Evolutionary conservation across 169 alveolate genomes (phyloP).

Genomic region (Plasmodium berghei): DNA sequence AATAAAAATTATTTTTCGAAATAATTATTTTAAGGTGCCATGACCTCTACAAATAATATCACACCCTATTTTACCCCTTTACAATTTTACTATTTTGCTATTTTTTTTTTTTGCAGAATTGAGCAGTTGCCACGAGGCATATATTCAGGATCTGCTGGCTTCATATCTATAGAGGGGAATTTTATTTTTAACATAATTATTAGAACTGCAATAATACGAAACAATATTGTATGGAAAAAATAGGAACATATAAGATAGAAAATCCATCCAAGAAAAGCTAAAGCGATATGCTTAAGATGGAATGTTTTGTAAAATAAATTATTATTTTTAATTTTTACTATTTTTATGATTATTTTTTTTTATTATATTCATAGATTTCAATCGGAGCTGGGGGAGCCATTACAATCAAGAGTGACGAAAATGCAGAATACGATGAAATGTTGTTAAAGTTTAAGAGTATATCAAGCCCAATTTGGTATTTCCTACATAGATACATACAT

Average conservation of each 20-base stretch:
- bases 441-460: slow-evolving; percentile 70
- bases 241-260: too few relatives aligned
- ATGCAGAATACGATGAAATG: slow-evolving; percentile 79
- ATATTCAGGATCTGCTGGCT: slow-evolving; percentile 81
- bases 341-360: not conserved
- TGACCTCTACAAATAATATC: not conserved
- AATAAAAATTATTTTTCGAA: not conserved
- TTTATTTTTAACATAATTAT: slow-evolving; percentile 77
- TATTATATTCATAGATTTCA: slow-evolving; percentile 27
- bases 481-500: not conserved
- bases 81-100: too few relatives aligned
- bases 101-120: slow-evolving; percentile 40
- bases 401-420: slow-evolving; percentile 76
- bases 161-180: slow-evolving; percentile 67
- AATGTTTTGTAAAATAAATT: too few relatives aligned
- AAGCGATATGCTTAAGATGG: too few relatives aligned
- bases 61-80: not conserved
- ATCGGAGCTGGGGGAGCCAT: slow-evolving; percentile 82
- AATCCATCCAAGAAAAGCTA: too few relatives aligned
- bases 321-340: not conserved
- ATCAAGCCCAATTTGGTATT: slow-evolving; percentile 45
- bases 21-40: not conserved
- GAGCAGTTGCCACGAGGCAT: slow-evolving; percentile 78
- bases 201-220: slow-evolving; percentile 70
- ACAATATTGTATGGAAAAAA: slow-evolving; percentile 1